Percentiles rank a stretch among this genome's conserved stretches.
phyloP scores from a whole-genome alignment of 192 early-diverging fungal genomes.

The Paraglomus occultum region DNA sequence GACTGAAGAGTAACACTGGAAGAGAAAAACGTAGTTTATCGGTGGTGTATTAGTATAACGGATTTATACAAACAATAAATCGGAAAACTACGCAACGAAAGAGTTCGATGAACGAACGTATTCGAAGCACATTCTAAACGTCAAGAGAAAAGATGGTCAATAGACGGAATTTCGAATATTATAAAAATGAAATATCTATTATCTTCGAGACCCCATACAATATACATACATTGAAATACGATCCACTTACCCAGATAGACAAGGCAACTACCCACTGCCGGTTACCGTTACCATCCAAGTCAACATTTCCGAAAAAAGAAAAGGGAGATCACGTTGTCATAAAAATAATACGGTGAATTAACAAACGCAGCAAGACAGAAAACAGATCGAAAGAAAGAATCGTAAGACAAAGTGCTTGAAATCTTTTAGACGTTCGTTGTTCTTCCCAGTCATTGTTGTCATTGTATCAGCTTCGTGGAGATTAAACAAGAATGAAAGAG shows the following conservation, averaged over 20 bases:
- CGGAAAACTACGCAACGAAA: slow-evolving; percentile 48
- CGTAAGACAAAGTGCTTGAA: slow-evolving; percentile 67
- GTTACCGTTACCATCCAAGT: slow-evolving; percentile 64
- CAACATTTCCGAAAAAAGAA: slow-evolving; percentile 57
- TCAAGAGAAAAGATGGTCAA: background rate
- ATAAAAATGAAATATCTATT: too few species aligned
- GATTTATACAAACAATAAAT: background rate
- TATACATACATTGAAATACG: background rate
- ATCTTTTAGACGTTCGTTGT: slow-evolving; percentile 75
- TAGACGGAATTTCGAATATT: too few species aligned
- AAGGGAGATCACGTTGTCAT: slow-evolving; percentile 31
- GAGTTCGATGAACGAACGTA: slow-evolving; percentile 75
- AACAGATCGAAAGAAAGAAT: slow-evolving; percentile 61
- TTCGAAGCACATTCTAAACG: slow-evolving; percentile 52
- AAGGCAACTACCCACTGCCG: slow-evolving; percentile 72
- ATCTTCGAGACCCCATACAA: background rate
- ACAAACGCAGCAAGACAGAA: slow-evolving; percentile 65
- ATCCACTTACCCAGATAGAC: slow-evolving; percentile 51
- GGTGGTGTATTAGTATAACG: background rate
- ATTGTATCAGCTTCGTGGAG: slow-evolving; percentile 88
- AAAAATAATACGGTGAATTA: slow-evolving; percentile 43
- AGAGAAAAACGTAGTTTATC: slow-evolving; percentile 1
- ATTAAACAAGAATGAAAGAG: slow-evolving; percentile 80
- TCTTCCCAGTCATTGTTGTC: slow-evolving; percentile 88
- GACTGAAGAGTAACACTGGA: slow-evolving; percentile 60